These are phyloP conservation scores for Dryadomyces quercus-mongolicae DNA, from an alignment of 2,329 filamentous ascomycete species.

Conservation along the genomic window DNA sequence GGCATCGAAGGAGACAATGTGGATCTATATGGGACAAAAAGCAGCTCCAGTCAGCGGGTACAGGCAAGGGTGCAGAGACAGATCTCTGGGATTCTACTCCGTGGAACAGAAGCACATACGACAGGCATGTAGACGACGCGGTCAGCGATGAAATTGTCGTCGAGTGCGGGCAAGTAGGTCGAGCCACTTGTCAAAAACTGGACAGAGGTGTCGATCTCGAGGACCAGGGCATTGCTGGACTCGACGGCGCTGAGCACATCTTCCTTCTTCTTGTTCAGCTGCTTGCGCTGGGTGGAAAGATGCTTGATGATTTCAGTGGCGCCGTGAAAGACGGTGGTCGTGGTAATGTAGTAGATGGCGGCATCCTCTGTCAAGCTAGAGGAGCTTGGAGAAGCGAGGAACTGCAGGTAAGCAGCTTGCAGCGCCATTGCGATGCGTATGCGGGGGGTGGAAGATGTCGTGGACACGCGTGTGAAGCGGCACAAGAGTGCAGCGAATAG, in stretches of 20 bases:
- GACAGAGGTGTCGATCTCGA: slow-evolving; percentile 72
- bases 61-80: slow-evolving; percentile 1
- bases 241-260: slow-evolving; percentile 65
- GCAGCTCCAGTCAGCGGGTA: background rate
- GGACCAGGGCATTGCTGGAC: slow-evolving; percentile 52
- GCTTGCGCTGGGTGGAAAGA: slow-evolving; percentile 54
- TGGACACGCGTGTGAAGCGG: background rate
- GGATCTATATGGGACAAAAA: slow-evolving; percentile 40
- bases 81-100: no score
- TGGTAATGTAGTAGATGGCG: slow-evolving; percentile 79
- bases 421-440: slow-evolving; percentile 27
- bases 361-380: slow-evolving; percentile 53
- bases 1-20: slow-evolving; percentile 75
- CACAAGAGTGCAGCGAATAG: no score
- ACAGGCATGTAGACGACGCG: slow-evolving; percentile 67
- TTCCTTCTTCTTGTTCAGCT: slow-evolving; percentile 75
- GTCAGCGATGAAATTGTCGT: slow-evolving; percentile 89
- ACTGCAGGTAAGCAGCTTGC: slow-evolving; percentile 54
- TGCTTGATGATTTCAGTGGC: slow-evolving; percentile 73
- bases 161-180: slow-evolving; percentile 74
- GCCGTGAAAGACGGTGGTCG: slow-evolving; percentile 61
- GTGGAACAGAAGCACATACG: slow-evolving; percentile 50
- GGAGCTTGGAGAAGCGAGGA: slow-evolving; percentile 54
- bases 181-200: slow-evolving; percentile 76
- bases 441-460: background rate